Base-by-base conservation (phyloP, 2,329 filamentous ascomycete genomes). In the Neophaeococcomyces mojaviensis region DNA sequence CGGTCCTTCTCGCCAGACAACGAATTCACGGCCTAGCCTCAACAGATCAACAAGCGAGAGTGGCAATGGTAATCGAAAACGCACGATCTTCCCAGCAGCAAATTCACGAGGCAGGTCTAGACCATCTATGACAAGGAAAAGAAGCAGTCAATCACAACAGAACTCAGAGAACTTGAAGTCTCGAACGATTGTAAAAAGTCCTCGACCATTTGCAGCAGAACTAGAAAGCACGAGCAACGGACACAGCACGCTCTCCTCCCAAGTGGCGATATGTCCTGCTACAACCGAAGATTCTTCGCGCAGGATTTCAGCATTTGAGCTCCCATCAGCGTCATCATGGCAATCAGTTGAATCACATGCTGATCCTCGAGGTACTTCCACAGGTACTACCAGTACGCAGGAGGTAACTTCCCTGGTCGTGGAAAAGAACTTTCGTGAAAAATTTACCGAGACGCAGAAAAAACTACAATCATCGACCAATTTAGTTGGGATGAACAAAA, bases 361-460 rank as follows among this genome's bases (percentile, higher is more conserved):
- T 12, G 49, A 51, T 12, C 32, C 42, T 10, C 41, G 32, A 18
- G 26, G 16, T 4, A 13, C 47, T 24, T 38, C 39, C 13, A 35
- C 41, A 24, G 32, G 19, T 18, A 44, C 36, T 40, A 53, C 43
- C 48, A 51, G 24, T 47, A 52, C 2, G 32, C 43, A 3, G 37
- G 38, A 18, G 49, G 58, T n/a, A 9, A 34, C 37, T 13, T 44
- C 46, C n/a, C 58, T 69, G 2, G 64, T 34, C 3, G 33, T 68
- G 9, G 60, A 64, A 13, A 61, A 58, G 24, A 59, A 62, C 38
- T 69, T 69, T 48, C 63, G 66, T 3, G 49, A 56, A 5, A 59
- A 57, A 22, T 69, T 68, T 44, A 61, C 59, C 5, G 61, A 68
- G 50, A 57, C 43, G 4, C 54, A 54, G 39, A 53, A 52, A 30